phyloP scores from a whole-genome alignment of 225 moss, liverwort and hornwort genomes.

The Sphagnum tenellum region DNA sequence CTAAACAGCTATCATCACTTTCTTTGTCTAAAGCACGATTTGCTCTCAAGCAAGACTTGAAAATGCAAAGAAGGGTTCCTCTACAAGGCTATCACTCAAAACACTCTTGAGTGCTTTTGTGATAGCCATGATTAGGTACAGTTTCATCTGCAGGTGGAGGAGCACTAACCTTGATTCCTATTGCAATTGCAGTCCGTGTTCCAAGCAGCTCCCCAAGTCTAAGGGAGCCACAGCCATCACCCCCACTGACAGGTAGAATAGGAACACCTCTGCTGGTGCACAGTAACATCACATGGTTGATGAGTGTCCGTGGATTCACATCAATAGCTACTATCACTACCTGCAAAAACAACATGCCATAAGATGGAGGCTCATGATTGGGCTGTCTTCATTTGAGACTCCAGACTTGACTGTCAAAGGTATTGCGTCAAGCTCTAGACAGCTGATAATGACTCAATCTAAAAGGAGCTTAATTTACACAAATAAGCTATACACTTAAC shows the following conservation, averaged over 20 bases:
- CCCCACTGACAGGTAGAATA: conserved; percentile 46
- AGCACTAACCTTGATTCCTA: conserved; percentile 60
- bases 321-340: conserved; percentile 62
- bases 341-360: conserved; percentile 17
- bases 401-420: neutral
- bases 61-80: too few species aligned
- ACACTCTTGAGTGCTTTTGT: neutral
- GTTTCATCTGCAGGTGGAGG: conserved; percentile 1
- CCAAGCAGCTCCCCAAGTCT: conserved; percentile 56
- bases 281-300: conserved; percentile 45
- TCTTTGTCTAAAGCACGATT: too few species aligned
- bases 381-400: neutral
- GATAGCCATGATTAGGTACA: neutral
- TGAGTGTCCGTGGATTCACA: conserved; percentile 48
- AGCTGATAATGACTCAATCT: too few species aligned
- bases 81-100: too few species aligned
- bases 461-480: too few species aligned
- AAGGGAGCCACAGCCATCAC: conserved; percentile 56
- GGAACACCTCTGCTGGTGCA: conserved; percentile 56
- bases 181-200: conserved; percentile 52
- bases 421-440: too few species aligned
- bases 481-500: too few species aligned
- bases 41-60: too few species aligned
- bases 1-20: too few species aligned
- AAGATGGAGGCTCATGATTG: neutral